Evolutionary conservation across 1,139 yeast genomes (phyloP), one percentile per base, ranked within the genome.

Genomic region (Sugiyamaella neomexicana): DNA sequence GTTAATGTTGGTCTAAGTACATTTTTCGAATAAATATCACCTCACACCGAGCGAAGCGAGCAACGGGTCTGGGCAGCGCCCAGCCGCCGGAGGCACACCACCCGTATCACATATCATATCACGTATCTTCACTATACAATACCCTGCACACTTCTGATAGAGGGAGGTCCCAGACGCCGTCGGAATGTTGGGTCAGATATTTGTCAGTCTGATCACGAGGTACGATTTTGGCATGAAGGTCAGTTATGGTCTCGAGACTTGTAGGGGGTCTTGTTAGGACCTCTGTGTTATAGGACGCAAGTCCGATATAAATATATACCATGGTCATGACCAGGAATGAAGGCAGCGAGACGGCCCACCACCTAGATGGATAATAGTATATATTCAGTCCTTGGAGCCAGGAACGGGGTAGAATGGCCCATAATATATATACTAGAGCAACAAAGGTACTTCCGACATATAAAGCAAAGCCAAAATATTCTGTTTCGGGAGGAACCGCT

Each of bases 311-410:
- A 0, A 79, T 79, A 65, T 82, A 89, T 8, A 83, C 71, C 88
- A 91, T 82, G 13, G 78, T 69, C 76, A 89, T 81, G 40, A 91
- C 72, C 7, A 85, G 75, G 63, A 80, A 85, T 2, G 86, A 75
- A 1, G 96, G 96, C 1, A 87, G 68, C 0, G 90, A 88, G 50
- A 85, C 66, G 1, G 93, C 85, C 97, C 97, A 89, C 85, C 93
- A 89, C 61, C 89, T 75, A 34, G 89, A 86, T 0, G 96, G 96
- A 62, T 84, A 86, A 69, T 88, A 89, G 62, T 81, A 79, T 12
- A 89, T 80, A 1, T 85, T 81, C 17, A 86, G 58, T 8, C 55
- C 63, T 51, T 80, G 73, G 41, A 88, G 78, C 41, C 81, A 64
- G 9, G 65, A 57, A 27, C 80, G 80, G 0, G 96, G 96, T 0